Evolutionary conservation across 805 yeast genomes (phyloP), one percentile per base, ranked within the genome.

Genomic region (Nakazawaea laoshanensis): DNA sequence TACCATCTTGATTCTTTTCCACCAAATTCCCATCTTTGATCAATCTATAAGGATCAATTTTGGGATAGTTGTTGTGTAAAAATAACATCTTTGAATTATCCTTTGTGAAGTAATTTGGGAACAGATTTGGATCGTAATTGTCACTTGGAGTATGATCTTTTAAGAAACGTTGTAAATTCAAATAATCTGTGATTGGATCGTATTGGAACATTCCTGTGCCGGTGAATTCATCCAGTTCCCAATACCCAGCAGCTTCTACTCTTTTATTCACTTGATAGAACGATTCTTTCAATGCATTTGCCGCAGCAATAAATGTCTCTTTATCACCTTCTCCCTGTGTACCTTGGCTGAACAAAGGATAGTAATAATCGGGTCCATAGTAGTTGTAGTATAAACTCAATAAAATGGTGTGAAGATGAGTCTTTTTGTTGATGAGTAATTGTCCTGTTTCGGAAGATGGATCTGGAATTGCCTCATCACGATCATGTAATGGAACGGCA

Each of bases 311-410:
- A 39, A 78, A 77, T 0, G 89, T 79, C 43, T 81, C 89, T 47
- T 81, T 82, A 49, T 82, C 89, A 32, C 89, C 92, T 55, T 78
- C 85, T n/a, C 92, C 92, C 4, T 70, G 71, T 24, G 64, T 65
- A 22, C 73, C 79, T 49, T 72, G 71, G 0, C 77, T 65, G 34
- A 74, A 59, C n/a, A 74, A 52, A 17, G 71, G 70, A 41, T 74
- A 74, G 42, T 67, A 74, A 35, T 68, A 61, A n/a, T 63, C 61
- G 3, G 78, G 79, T 0, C 82, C 82, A 45, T 69, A 72, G 25
- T 69, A 48, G 44, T 77, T 77, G 46, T 76, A 77, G 46, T 74
- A 77, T 21, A 74, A 48, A 0, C 82, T 70, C 16, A 77, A 52
- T 29, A 75, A 53, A 19, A 77, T 54, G 7, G 76, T 69, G 39